These are phyloP conservation scores for Malus asiatica DNA, from an alignment of 306 rosid genomes.

Conservation along the genomic window DNA sequence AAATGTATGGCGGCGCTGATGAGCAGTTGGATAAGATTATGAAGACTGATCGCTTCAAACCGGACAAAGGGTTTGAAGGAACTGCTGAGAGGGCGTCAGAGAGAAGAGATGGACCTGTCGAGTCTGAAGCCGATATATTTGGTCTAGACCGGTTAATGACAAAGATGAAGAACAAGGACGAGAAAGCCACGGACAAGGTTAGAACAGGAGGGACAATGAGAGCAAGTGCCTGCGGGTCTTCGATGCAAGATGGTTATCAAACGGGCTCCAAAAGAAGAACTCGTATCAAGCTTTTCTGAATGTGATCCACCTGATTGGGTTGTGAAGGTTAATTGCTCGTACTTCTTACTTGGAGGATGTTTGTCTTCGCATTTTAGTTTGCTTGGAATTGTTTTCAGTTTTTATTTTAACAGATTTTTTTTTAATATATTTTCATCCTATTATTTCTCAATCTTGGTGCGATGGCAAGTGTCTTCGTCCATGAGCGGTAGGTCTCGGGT, in stretches of 20 bases:
- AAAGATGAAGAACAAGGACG: slow-evolving; percentile 56
- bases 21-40: slow-evolving; percentile 85
- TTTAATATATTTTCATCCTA: no score
- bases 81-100: slow-evolving; percentile 52
- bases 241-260: slow-evolving; percentile 59
- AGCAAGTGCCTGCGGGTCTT: slow-evolving; percentile 67
- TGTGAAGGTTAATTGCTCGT: no score
- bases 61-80: slow-evolving; percentile 69
- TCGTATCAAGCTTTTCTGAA: slow-evolving; percentile 41
- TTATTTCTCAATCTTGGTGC: no score
- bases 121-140: slow-evolving; percentile 76
- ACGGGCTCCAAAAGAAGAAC: slow-evolving; percentile 60
- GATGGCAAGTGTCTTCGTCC: no score
- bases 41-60: slow-evolving; percentile 88
- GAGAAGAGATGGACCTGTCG: slow-evolving; percentile 73
- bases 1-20: slow-evolving; percentile 73
- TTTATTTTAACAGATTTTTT: no score
- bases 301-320: no score
- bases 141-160: slow-evolving; percentile 84
- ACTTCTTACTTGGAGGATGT: no score
- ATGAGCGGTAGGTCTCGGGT: no score
- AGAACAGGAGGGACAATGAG: slow-evolving; percentile 78
- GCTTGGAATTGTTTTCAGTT: no score
- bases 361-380: no score
- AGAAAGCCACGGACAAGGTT: slow-evolving; percentile 68